Evolutionary conservation across 106 monocot genomes (phyloP).

Genomic region (Dioscorea alata): DNA sequence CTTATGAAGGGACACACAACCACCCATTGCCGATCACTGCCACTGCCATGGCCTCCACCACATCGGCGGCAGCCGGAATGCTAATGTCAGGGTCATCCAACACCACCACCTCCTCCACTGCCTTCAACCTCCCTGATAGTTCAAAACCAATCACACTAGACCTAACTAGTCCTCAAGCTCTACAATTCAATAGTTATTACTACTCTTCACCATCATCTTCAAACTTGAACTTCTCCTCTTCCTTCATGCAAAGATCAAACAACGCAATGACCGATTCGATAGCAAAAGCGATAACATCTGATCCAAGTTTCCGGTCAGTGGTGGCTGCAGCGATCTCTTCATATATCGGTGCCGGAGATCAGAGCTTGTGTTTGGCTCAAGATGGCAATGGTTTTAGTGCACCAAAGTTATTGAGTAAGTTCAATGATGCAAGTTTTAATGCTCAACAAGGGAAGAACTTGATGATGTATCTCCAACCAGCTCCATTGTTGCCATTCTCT

Average conservation of each 20-base stretch:
- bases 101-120: background rate
- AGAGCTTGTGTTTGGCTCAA: too few species aligned
- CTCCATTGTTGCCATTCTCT: too few species aligned
- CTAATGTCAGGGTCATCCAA: slow-evolving; percentile 52
- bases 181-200: slow-evolving; percentile 9
- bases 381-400: background rate
- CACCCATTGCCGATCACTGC: slow-evolving; percentile 62
- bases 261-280: slow-evolving; percentile 34
- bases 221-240: slow-evolving; percentile 41
- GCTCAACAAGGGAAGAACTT: too few species aligned
- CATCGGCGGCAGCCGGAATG: slow-evolving; percentile 77
- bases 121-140: slow-evolving; percentile 12
- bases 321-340: slow-evolving; percentile 63
- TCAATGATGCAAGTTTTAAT: too few species aligned
- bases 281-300: slow-evolving; percentile 67
- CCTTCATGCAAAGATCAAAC: background rate
- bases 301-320: slow-evolving; percentile 84
- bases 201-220: slow-evolving; percentile 23
- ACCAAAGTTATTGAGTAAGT: too few species aligned
- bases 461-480: too few species aligned
- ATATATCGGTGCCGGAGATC: slow-evolving; percentile 26
- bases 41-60: slow-evolving; percentile 86
- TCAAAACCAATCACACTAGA: slow-evolving; percentile 70
- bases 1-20: slow-evolving; percentile 74
- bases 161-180: slow-evolving; percentile 39